Percentiles rank a stretch among this genome's conserved stretches.
Conservation (phyloP, 495 filamentous ascomycete genomes). For the Aspergillus heteromorphus region DNA sequence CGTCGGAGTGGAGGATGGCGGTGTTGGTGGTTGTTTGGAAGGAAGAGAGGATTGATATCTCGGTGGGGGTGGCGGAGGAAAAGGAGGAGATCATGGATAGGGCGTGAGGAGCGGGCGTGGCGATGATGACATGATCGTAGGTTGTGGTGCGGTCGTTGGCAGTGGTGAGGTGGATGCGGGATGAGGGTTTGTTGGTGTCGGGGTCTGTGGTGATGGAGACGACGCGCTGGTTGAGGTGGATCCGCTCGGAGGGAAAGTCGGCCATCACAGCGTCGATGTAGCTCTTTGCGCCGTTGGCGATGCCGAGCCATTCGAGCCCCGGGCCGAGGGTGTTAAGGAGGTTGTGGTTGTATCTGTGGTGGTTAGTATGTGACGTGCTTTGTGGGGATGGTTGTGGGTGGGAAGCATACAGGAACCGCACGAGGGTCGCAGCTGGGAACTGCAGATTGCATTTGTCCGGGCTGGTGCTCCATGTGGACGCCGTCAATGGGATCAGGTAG, state of each 20-base stretch:
- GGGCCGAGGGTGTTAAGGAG: background rate
- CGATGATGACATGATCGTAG: slow-evolving; percentile 5
- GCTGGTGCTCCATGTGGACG: slow-evolving; percentile 7
- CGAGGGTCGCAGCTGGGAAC: slow-evolving; percentile 1
- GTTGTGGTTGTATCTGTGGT: slow-evolving; percentile 5
- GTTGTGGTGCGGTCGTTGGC: background rate
- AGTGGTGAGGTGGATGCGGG: background rate
- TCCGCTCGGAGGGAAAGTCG: background rate
- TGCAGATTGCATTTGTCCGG: slow-evolving; percentile 2
- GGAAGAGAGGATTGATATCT: background rate
- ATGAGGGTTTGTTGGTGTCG: background rate
- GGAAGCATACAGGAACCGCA: background rate
- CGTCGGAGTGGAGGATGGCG: slow-evolving; percentile 2
- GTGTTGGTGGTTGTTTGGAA: slow-evolving; percentile 1
- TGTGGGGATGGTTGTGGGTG: no score
- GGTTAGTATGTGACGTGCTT: background rate
- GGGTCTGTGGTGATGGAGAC: background rate
- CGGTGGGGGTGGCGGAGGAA: background rate
- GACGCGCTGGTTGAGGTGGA: background rate
- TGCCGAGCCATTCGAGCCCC: slow-evolving; percentile 1
- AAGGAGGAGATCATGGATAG: slow-evolving; percentile 2
- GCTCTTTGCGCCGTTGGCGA: background rate
- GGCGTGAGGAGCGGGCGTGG: background rate
- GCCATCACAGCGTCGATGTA: slow-evolving; percentile 4
- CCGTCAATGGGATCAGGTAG: slow-evolving; percentile 6